These are phyloP conservation scores for Barbatosphaeria neglecta DNA, from an alignment of 495 filamentous ascomycete genomes.

Conservation along the genomic window DNA sequence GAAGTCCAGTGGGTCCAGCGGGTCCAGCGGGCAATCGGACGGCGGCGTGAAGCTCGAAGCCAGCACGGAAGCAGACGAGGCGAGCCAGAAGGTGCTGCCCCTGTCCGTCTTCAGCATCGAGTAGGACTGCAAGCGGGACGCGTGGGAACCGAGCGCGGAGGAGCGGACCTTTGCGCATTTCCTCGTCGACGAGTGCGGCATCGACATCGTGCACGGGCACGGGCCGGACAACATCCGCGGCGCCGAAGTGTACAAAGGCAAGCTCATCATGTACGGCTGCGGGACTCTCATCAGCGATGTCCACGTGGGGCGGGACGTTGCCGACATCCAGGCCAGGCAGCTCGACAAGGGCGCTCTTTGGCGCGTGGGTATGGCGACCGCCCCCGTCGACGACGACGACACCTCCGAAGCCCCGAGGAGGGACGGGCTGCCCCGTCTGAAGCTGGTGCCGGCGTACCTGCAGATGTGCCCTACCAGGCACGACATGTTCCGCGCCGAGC, in stretches of 20 bases:
- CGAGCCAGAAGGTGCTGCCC: too few species aligned
- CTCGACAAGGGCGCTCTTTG: background rate
- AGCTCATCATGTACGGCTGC: background rate
- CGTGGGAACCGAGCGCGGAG: background rate
- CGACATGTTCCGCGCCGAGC: too few species aligned
- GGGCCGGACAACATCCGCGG: background rate
- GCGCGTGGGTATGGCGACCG: background rate
- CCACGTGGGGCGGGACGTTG: background rate
- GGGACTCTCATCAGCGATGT: background rate
- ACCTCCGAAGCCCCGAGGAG: too few species aligned
- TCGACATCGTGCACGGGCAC: background rate
- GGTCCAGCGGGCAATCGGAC: too few species aligned
- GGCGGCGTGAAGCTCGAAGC: too few species aligned
- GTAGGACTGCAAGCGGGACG: background rate
- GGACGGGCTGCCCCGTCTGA: too few species aligned
- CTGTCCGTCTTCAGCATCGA: background rate
- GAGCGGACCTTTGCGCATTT: background rate
- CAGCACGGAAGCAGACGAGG: too few species aligned
- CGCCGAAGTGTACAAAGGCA: background rate
- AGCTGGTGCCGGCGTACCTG: too few species aligned
- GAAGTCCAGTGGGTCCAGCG: too few species aligned
- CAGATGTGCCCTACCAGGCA: too few species aligned
- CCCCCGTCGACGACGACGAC: too few species aligned
- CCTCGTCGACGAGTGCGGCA: background rate
- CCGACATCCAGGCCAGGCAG: background rate